phyloP scores from a whole-genome alignment of 352 stramenopile species.

The Phytopythium boreale region DNA sequence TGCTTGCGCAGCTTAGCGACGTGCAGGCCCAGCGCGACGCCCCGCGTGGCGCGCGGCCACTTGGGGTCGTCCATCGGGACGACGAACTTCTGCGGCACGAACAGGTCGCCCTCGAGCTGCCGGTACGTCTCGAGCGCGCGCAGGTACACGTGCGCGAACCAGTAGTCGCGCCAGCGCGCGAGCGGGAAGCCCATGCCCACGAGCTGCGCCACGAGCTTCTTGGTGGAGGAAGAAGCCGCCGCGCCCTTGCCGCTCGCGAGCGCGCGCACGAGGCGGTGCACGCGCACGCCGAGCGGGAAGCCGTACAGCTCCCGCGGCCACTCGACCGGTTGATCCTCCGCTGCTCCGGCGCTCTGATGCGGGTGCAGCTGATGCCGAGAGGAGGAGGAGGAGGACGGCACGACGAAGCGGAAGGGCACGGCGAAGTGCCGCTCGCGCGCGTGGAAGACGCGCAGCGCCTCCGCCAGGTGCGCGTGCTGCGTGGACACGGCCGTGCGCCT shows the following conservation, averaged over 20 bases:
- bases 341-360: no score
- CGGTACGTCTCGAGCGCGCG: constrained; percentile 83
- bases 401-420: constrained; percentile 38
- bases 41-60: constrained; percentile 83
- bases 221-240: constrained; percentile 19
- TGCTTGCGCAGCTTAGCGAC: constrained; percentile 88
- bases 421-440: constrained; percentile 61
- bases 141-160: constrained; percentile 54
- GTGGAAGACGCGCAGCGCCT: constrained; percentile 52
- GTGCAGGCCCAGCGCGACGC: constrained; percentile 80
- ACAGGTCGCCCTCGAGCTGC: constrained; percentile 76
- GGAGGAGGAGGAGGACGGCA: constrained; percentile 34
- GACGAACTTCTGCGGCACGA: constrained; percentile 92
- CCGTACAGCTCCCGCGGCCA: constrained; percentile 53
- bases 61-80: constrained; percentile 54
- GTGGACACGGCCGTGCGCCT: neutral
- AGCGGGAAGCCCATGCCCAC: constrained; percentile 58
- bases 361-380: no score
- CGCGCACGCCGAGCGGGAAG: constrained; percentile 48
- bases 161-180: constrained; percentile 55
- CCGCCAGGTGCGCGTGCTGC: constrained; percentile 30
- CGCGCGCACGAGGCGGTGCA: constrained; percentile 53
- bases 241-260: constrained; percentile 13
- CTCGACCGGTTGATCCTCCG: neutral
- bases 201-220: constrained; percentile 31